phyloP scores from a whole-genome alignment of 2,329 filamentous ascomycete genomes.

The Pseudogymnoascus sp. region DNA sequence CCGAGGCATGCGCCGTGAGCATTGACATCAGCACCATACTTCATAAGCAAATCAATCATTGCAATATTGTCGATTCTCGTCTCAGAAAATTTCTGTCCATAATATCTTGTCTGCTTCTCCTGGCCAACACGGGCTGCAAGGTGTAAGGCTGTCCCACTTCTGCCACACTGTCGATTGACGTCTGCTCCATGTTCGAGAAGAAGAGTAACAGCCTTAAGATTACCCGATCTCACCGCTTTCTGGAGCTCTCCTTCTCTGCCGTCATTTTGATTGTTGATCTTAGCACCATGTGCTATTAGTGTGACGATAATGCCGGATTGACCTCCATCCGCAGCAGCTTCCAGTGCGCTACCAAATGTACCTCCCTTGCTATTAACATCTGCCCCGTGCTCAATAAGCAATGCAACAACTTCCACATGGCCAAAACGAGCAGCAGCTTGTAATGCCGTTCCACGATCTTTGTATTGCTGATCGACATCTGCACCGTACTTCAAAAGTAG shows the following conservation, averaged over 20 bases:
- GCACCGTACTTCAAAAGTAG: slow-evolving; percentile 12
- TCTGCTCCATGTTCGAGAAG: slow-evolving; percentile 19
- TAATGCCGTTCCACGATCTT: neutral
- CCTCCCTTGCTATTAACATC: neutral
- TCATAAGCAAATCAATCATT: neutral
- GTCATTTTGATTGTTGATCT: slow-evolving; percentile 16
- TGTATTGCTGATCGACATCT: slow-evolving; percentile 5
- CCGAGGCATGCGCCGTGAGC: neutral
- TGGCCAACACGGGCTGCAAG: slow-evolving; percentile 18
- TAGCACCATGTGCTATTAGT: slow-evolving; percentile 18
- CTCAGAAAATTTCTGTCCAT: neutral
- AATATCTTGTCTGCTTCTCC: neutral
- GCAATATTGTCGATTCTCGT: neutral
- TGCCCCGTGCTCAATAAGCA: neutral
- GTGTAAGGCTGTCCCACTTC: slow-evolving; percentile 20
- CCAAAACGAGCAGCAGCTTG: neutral
- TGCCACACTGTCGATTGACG: slow-evolving; percentile 16
- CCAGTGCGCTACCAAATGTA: neutral
- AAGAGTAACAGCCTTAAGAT: slow-evolving; percentile 19
- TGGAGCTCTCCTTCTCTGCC: slow-evolving; percentile 13
- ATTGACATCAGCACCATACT: neutral
- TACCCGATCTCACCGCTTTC: slow-evolving; percentile 20
- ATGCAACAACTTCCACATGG: neutral
- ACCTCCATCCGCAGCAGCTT: slow-evolving; percentile 19
- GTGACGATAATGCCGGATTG: slow-evolving; percentile 19